Evolutionary conservation across 2,329 filamentous ascomycete species (phyloP), one percentile per base, ranked within the genome.

Genomic region (Pestalotiopsis sp.): DNA sequence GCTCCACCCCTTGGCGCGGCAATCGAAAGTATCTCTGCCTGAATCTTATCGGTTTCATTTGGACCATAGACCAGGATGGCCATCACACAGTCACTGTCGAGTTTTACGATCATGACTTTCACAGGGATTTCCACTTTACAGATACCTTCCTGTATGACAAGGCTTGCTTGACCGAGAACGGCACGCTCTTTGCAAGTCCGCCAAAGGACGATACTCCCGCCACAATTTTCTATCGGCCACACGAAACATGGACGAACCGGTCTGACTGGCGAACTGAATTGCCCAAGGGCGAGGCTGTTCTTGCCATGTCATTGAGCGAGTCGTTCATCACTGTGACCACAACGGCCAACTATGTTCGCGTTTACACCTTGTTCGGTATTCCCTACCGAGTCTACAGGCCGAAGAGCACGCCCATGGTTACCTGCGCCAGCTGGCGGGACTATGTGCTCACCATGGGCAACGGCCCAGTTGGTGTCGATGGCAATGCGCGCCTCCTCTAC

Each of bases 371-470:
- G 14, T 98, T 96, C 78, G 96, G 96, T 31, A 90, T 97, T 41
- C 95, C 96, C 0, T 92, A 94, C 73, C 91, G 93, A 64, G 91
- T 99, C 1, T 98, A 97, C 79, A 88, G 96, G 27, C 94, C 97
- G 71, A 98, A 98, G 83, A 95, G 92, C 80, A 90, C 89, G 2
- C 95, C 95, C 1, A 93, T 93, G 65, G 94, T 99, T 23, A 96
- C 94, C 0, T 99, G 96, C 76, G 94, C 94, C 0, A 95, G 94
- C 74, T 98, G 93, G 93, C 88, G 92, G 72, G 94, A 99, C 83
- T 98, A 98, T 79, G 91, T 99, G n/a, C 87, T 98, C 77, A 98
- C 95, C 0, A 89, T 99, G 73, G 95, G 95, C 66, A 99, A 99
- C 75, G 97, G 97, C 0, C 90, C 96, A 0, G 88, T 97, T 41